Evolutionary conservation across 2,329 filamentous ascomycete species (phyloP), one percentile per base, ranked within the genome.

Genomic region (Ophiocordyceps camponoti-leonardi): DNA sequence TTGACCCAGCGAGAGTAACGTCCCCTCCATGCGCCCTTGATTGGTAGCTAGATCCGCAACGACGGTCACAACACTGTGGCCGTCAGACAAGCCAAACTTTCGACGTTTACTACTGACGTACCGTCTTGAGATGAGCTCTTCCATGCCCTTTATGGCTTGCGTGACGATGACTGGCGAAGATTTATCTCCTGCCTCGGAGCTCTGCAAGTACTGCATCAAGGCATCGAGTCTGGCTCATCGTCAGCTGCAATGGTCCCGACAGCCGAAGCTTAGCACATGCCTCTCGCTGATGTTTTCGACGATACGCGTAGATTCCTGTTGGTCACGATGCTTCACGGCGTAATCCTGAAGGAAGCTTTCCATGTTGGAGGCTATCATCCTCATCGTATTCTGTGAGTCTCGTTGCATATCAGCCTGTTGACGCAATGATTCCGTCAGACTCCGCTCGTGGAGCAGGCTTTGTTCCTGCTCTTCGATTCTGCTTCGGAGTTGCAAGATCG

Each of bases 401-500:
- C 40, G 35, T 42, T 55, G 49, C 8, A 47, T 35, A 23, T 53
- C 46, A 7, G 54, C 33, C 14, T 49, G 51, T 6, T 30, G 41
- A 13, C 44, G 46, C 5, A 58, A 28, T 13, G 13, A 42, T 18
- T 48, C 42, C 13, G 45, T 49, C 39, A 28, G 10, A 6, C 16
- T 31, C 19, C 16, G 46, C 28, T 44, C 49, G 6, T 44, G 44
- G 39, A 41, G 50, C 46, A 31, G 20, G 42, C 30, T 19, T 3
- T 41, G 46, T 28, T 57, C 48, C 33, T 57, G 53, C 23, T 50
- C 46, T 16, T 51, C 30, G 14, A 55, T 16, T 20, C 49, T 54
- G 12, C 41, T 44, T 35, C 52, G 35, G 7, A 61, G 48, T 6
- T 54, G 43, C 4, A 45, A 49, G n/a, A 61, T 56, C 8, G 42